Conservation (phyloP, 805 yeast genomes). For the Cyberlindnera veronae region DNA sequence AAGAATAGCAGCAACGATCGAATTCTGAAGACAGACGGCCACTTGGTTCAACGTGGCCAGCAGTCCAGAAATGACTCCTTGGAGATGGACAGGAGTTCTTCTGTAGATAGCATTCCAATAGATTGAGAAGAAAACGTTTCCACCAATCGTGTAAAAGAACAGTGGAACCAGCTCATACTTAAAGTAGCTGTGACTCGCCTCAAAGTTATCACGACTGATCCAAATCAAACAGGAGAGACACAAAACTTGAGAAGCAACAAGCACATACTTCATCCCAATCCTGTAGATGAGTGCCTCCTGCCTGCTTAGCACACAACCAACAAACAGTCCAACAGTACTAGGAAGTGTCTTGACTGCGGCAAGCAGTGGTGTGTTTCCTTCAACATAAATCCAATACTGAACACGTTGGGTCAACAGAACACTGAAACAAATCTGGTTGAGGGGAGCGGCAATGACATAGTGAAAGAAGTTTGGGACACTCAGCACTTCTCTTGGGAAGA, state of each 20-base stretch:
- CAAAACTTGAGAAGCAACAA: slow-evolving; percentile 15
- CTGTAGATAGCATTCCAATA: slow-evolving; percentile 31
- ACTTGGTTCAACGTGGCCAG: slow-evolving; percentile 27
- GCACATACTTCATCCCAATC: slow-evolving; percentile 24
- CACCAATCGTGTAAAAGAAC: slow-evolving; percentile 25
- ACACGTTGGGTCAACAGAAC: slow-evolving; percentile 22
- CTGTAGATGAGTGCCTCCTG: slow-evolving; percentile 20
- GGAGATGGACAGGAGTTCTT: slow-evolving; percentile 35
- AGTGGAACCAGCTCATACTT: slow-evolving; percentile 27
- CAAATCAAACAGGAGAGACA: slow-evolving; percentile 23
- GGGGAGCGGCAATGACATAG: slow-evolving; percentile 21
- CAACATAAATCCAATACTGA: slow-evolving; percentile 29
- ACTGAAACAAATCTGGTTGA: slow-evolving; percentile 17
- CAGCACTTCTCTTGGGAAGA: slow-evolving; percentile 31
- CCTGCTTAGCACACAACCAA: slow-evolving; percentile 29
- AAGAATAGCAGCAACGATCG: neutral
- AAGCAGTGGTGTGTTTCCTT: slow-evolving; percentile 31
- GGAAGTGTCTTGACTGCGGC: slow-evolving; percentile 38
- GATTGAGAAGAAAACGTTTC: slow-evolving; percentile 33
- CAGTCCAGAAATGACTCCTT: slow-evolving; percentile 39
- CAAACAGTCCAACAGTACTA: slow-evolving; percentile 29
- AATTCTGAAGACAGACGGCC: neutral
- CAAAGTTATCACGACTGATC: slow-evolving; percentile 5
- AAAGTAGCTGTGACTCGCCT: slow-evolving; percentile 22
- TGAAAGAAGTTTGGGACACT: slow-evolving; percentile 27